These are phyloP conservation scores for Violaceomyces palustris DNA, from an alignment of 1,284 basidiomycete species.

Conservation along the genomic window DNA sequence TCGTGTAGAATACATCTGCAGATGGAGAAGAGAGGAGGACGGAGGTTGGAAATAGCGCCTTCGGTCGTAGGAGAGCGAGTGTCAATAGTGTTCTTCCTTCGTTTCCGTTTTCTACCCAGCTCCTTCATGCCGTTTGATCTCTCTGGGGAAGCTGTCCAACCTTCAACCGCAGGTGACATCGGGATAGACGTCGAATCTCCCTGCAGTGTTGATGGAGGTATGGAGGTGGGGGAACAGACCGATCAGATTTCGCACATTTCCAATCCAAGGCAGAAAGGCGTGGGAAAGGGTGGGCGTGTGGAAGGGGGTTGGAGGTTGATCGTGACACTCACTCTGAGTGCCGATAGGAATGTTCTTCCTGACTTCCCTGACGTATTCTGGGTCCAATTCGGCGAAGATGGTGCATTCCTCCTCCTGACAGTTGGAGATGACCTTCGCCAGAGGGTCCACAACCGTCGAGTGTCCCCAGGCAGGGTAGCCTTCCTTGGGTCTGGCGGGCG, in stretches of 20 bases:
- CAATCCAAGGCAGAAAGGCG: too few species aligned
- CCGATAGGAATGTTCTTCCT: conserved; percentile 40
- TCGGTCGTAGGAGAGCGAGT: too few species aligned
- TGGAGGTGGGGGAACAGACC: too few species aligned
- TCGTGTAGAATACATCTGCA: too few species aligned
- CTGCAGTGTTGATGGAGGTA: too few species aligned
- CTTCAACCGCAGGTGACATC: conserved; percentile 32
- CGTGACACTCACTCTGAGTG: conserved; percentile 25
- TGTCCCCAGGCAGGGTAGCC: conserved; percentile 51
- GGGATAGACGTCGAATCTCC: conserved; percentile 43
- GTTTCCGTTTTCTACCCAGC: too few species aligned
- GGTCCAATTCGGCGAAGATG: conserved; percentile 54
- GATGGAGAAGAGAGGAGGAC: too few species aligned
- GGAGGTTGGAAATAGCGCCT: too few species aligned
- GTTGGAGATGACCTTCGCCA: conserved; percentile 74
- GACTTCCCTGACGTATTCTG: conserved; percentile 30
- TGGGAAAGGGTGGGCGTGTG: background rate
- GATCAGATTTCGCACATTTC: too few species aligned
- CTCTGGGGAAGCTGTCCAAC: too few species aligned
- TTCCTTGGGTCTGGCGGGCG: conserved; percentile 77
- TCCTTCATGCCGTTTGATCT: background rate
- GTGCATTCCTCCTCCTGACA: conserved; percentile 76
- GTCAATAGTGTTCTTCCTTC: too few species aligned
- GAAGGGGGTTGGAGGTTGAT: background rate
- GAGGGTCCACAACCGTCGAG: conserved; percentile 42